Percentiles rank a stretch among this genome's conserved stretches.
These are phyloP conservation scores for Arthrinium phaeospermum DNA, from an alignment of 2,329 filamentous ascomycete genomes.

Conservation along the genomic window DNA sequence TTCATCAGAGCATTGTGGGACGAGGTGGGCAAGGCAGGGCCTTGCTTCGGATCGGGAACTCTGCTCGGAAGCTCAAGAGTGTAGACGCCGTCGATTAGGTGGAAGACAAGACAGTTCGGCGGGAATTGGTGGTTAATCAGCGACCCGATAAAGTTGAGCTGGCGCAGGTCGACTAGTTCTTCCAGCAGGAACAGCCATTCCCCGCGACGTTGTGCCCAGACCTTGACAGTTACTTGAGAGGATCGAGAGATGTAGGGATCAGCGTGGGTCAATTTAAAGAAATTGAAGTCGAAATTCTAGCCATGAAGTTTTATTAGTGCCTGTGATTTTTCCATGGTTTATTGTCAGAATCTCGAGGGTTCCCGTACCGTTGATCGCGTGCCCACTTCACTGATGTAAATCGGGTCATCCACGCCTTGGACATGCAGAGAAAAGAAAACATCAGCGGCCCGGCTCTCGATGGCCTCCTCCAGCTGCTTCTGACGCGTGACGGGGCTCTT, in stretches of 20 bases:
- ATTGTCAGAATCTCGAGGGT: no score
- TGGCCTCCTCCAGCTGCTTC: slow-evolving; percentile 75
- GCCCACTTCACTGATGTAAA: slow-evolving; percentile 89
- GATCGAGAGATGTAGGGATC: slow-evolving; percentile 69
- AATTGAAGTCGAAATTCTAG: slow-evolving; percentile 84
- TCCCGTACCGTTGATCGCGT: slow-evolving; percentile 70
- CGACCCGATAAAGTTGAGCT: slow-evolving; percentile 78
- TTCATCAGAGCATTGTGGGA: slow-evolving; percentile 90
- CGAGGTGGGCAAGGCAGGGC: slow-evolving; percentile 64
- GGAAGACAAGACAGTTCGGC: slow-evolving; percentile 82
- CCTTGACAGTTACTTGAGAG: slow-evolving; percentile 67
- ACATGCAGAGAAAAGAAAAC: slow-evolving; percentile 88
- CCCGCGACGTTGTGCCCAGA: slow-evolving; percentile 72
- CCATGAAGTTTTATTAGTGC: neutral
- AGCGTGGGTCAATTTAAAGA: slow-evolving; percentile 75
- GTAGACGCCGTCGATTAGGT: slow-evolving; percentile 87
- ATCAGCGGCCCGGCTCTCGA: slow-evolving; percentile 77
- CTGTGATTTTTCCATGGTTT: no score
- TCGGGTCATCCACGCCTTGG: slow-evolving; percentile 66
- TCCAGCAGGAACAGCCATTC: slow-evolving; percentile 72
- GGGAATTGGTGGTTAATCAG: slow-evolving; percentile 76
- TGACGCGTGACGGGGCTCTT: slow-evolving; percentile 63
- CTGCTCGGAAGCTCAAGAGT: slow-evolving; percentile 71
- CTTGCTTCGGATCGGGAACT: slow-evolving; percentile 57
- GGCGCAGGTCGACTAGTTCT: slow-evolving; percentile 71